These are phyloP conservation scores for Hypomyces rosellus DNA, from an alignment of 2,329 filamentous ascomycete genomes.

Conservation along the genomic window DNA sequence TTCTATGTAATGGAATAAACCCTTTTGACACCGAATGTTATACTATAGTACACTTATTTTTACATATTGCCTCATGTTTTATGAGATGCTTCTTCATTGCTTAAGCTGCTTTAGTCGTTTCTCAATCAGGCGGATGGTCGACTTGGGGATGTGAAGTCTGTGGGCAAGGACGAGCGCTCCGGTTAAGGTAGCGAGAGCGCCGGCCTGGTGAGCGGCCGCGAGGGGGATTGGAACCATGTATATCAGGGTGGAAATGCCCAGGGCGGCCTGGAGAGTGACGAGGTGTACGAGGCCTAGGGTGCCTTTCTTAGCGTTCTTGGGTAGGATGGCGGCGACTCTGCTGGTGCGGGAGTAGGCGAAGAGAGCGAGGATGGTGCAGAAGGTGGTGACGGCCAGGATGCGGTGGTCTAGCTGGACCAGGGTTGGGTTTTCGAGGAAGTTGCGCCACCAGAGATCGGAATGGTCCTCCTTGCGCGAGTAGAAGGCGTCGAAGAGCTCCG, in stretches of 20 bases:
- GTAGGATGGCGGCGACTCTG: slow-evolving; percentile 51
- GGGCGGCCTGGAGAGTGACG: slow-evolving; percentile 69
- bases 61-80: not conserved
- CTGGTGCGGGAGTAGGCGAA: slow-evolving; percentile 74
- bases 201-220: slow-evolving; percentile 88
- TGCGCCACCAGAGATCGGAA: slow-evolving; percentile 90
- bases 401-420: slow-evolving; percentile 95
- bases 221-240: slow-evolving; percentile 89
- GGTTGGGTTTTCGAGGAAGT: slow-evolving; percentile 94
- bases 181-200: slow-evolving; percentile 76
- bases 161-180: slow-evolving; percentile 75
- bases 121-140: slow-evolving; percentile 55
- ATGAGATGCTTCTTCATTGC: not conserved
- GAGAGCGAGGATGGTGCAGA: slow-evolving; percentile 70
- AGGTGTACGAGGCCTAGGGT: slow-evolving; percentile 77
- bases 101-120: slow-evolving; percentile 35
- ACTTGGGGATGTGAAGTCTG: slow-evolving; percentile 65
- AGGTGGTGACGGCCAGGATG: slow-evolving; percentile 83
- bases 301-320: slow-evolving; percentile 58
- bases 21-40: not conserved
- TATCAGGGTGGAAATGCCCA: slow-evolving; percentile 86
- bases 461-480: slow-evolving; percentile 74
- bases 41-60: not conserved
- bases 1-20: too few relatives aligned
- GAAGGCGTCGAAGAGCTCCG: slow-evolving; percentile 78